Conservation (phyloP, 2,329 filamentous ascomycete species). For the Pyrenophora tritici-repentis region DNA sequence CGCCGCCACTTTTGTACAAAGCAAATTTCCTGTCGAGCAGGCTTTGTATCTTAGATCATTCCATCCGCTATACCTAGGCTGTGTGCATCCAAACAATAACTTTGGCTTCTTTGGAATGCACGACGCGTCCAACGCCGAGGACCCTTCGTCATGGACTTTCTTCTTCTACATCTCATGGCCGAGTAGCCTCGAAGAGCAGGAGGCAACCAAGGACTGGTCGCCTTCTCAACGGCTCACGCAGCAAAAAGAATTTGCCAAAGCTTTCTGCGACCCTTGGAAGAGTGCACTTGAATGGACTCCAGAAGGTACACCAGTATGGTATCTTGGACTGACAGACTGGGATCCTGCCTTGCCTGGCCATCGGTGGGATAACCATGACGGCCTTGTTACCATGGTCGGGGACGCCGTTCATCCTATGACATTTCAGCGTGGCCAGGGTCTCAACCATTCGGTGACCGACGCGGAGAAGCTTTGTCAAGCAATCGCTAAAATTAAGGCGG, state of each 20-base stretch:
- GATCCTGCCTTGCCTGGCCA: slow-evolving; percentile 38
- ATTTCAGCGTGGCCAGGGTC: slow-evolving; percentile 54
- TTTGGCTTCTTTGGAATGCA: slow-evolving; percentile 56
- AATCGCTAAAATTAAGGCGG: slow-evolving; percentile 31
- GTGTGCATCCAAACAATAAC: slow-evolving; percentile 51
- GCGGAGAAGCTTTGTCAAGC: slow-evolving; percentile 48
- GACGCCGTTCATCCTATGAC: slow-evolving; percentile 52
- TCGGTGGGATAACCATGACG: slow-evolving; percentile 42
- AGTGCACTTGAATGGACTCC: slow-evolving; percentile 45
- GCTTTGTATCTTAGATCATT: slow-evolving; percentile 52
- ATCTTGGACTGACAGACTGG: slow-evolving; percentile 45
- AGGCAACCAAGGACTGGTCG: slow-evolving; percentile 43
- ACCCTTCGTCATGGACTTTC: slow-evolving; percentile 52
- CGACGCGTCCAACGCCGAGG: slow-evolving; percentile 45
- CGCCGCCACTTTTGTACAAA: slow-evolving; percentile 53
- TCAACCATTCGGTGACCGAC: slow-evolving; percentile 56
- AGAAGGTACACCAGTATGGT: slow-evolving; percentile 41
- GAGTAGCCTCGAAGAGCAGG: slow-evolving; percentile 49
- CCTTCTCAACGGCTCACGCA: slow-evolving; percentile 47
- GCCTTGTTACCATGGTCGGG: slow-evolving; percentile 46
- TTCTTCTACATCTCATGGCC: slow-evolving; percentile 57
- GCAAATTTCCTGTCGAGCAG: slow-evolving; percentile 49
- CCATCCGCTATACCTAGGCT: slow-evolving; percentile 53
- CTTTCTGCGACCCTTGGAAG: slow-evolving; percentile 53
- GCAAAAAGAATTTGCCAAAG: slow-evolving; percentile 47